Conservation (phyloP, 2,329 filamentous ascomycete genomes). For the Monosporascus ibericus region DNA sequence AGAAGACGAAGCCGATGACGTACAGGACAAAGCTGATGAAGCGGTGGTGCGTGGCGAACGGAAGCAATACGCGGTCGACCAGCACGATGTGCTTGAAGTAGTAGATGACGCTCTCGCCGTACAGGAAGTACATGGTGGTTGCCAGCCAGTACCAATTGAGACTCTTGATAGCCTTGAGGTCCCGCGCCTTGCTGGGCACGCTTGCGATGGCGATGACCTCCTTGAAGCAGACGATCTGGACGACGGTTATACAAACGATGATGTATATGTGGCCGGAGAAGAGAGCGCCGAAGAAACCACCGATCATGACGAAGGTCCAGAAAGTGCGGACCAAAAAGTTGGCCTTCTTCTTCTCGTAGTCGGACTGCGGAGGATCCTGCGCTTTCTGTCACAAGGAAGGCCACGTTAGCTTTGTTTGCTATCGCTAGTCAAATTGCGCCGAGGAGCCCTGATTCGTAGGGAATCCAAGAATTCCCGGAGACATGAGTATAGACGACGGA, state of each 20-base stretch:
- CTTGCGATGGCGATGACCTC: slow-evolving; percentile 98
- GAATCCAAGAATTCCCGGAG: no score
- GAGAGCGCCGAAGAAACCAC: slow-evolving; percentile 81
- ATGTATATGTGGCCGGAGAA: slow-evolving; percentile 98
- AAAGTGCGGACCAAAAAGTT: slow-evolving; percentile 95
- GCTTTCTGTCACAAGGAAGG: slow-evolving; percentile 31
- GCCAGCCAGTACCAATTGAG: slow-evolving; percentile 99
- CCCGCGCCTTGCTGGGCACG: slow-evolving; percentile 84
- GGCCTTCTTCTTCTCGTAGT: slow-evolving; percentile 98
- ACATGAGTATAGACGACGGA: not conserved
- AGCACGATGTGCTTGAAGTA: slow-evolving; percentile 99
- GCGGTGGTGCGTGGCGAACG: slow-evolving; percentile 91
- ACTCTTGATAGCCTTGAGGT: slow-evolving; percentile 88
- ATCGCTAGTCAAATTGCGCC: not conserved
- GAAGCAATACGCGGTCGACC: slow-evolving; percentile 86
- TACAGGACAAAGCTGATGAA: slow-evolving; percentile 99
- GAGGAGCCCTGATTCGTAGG: not conserved
- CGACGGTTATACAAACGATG: slow-evolving; percentile 82
- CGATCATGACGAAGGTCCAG: slow-evolving; percentile 98
- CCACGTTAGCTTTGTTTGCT: slow-evolving; percentile 2
- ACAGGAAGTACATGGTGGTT: slow-evolving; percentile 99
- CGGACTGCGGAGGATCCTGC: slow-evolving; percentile 40
- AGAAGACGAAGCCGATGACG: slow-evolving; percentile 97
- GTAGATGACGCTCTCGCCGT: slow-evolving; percentile 98
- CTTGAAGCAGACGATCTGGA: slow-evolving; percentile 98